phyloP scores from a whole-genome alignment of 306 rosid genomes.

The Castanopsis chinensis region DNA sequence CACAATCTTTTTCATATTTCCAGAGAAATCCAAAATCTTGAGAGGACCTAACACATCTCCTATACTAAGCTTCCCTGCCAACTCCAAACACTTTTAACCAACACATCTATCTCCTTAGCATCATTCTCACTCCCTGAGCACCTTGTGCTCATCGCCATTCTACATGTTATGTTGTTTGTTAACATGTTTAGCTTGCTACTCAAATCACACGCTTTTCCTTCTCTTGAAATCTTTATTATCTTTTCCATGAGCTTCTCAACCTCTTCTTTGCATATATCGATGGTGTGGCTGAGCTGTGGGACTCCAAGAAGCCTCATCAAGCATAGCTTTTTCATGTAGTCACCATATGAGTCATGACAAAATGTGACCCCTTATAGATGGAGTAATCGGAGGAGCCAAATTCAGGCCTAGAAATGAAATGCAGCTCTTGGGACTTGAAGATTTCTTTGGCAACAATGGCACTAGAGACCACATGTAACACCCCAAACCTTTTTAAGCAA shows the following conservation, averaged over 20 bases:
- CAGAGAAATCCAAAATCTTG: slow-evolving; percentile 56
- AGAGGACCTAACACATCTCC: slow-evolving; percentile 64
- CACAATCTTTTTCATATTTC: slow-evolving; percentile 42
- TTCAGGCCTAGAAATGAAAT: slow-evolving; percentile 43
- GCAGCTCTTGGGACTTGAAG: slow-evolving; percentile 48
- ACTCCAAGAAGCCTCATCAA: slow-evolving; percentile 45
- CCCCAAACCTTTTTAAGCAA: no score
- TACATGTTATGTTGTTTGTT: slow-evolving; percentile 47
- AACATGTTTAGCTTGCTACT: slow-evolving; percentile 26
- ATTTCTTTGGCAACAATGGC: slow-evolving; percentile 50
- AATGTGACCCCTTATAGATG: slow-evolving; percentile 40
- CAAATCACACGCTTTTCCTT: slow-evolving; percentile 30
- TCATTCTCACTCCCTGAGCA: slow-evolving; percentile 34
- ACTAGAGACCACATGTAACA: slow-evolving; percentile 36
- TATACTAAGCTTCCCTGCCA: slow-evolving; percentile 53
- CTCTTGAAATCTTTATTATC: slow-evolving; percentile 15
- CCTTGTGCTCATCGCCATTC: slow-evolving; percentile 56
- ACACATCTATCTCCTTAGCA: slow-evolving; percentile 28
- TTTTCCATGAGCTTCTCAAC: slow-evolving; percentile 31
- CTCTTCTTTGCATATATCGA: slow-evolving; percentile 41
- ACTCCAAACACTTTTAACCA: slow-evolving; percentile 32
- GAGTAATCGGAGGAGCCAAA: slow-evolving; percentile 45
- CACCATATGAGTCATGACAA: slow-evolving; percentile 56
- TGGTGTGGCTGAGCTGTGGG: slow-evolving; percentile 28
- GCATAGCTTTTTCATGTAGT: slow-evolving; percentile 60